Base-by-base conservation (phyloP, 768 basidiomycete genomes). In the Saitozyma sp. region DNA sequence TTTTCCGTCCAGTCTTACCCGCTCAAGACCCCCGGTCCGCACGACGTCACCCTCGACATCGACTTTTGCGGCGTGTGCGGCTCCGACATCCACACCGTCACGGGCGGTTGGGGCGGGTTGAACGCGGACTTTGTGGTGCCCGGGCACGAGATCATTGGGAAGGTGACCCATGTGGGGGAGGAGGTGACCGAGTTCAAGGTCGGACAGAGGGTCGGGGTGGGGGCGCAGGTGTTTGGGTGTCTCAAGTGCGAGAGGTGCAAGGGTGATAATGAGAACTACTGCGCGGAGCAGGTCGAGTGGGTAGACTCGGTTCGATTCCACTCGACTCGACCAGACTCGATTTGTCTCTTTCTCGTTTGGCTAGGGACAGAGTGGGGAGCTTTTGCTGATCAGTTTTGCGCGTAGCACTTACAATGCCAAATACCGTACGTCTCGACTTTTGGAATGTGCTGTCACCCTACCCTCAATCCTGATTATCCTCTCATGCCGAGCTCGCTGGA, bases 81-180 rank as follows among this genome's bases (percentile, higher is more conserved):
- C 45, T 46, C 45, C 13, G 86, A 86, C 73, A 82, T 83, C 0
- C 83, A 84, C 69, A 83, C 83, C 19, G 70, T 82, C 52, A 81
- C 81, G 11, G 79, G 79, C 29, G 82, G 82, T n/a, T 85, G 83
- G 83, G 81, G 76, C 0, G 62, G 56, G 0, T 20, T 75, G 7
- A 50, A 42, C 42, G 54, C 59, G 11, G 65, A 65, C 20, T 74
- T 59, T 58, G 49, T 61, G 14, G 54, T 59, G 9, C 65, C 66
- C 37, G 83, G 84, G 14, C 85, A 87, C 68, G 85, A 86, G 74
- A 85, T 87, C 58, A 82, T 85, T 53, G 86, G 86, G 6, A 76
- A 76, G 9, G 85, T 84, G 43, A 82, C 81, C 20, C 78, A 81
- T 10, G 84, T 88, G 61, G 86, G 87, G 2, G 74, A 82, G 8